Base-by-base conservation (phyloP, 176 grass and related monocot genomes). In the Triticum dicoccoides region DNA sequence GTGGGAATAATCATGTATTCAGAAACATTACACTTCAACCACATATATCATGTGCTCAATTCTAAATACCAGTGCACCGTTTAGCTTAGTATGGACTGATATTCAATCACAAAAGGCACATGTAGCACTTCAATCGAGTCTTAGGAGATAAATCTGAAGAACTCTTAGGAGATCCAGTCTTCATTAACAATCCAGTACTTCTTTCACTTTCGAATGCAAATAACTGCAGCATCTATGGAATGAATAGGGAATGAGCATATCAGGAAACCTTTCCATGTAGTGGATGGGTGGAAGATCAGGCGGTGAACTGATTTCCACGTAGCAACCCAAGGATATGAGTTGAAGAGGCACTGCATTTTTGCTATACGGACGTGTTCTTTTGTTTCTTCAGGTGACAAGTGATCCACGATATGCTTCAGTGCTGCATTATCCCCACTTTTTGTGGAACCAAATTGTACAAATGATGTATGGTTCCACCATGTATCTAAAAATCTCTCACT, bases 391-490 rank as follows among this genome's bases (percentile, higher is more conserved):
- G 35, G 14, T 11, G 96, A 79, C 34, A 98, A 88, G 15, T 77
- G 44, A 47, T 80, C 65, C 65, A 96, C 79, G 1, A 98, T 68
- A 67, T 94, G 41, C 84, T 92, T 95, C 34, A 98, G 41, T 59
- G 96, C 90, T 20, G 65, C 82, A 68, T 98, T 98, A 86, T 98
- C 96, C 34, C 93, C 96, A 38, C 93, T 91, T 89, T 77, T 92
- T 18, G 96, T 94, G 39, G 91, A 94, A 8, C 88, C 90, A 61
- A 96, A 96, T 21, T 79, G 92, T 25, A 98, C 68, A 84, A 98
- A 98, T 1, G 96, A 92, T 10, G 96, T 92, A 63, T 95, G 88
- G 45, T 94, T 96, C 96, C 93, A 98, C 96, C 96, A 98, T 67
- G 34, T 86, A 41, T 94, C 75, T 21, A 98, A 72, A 85, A 98